These are phyloP conservation scores for Stromatinia cepivora DNA, from an alignment of 2,329 filamentous ascomycete genomes.

Conservation along the genomic window DNA sequence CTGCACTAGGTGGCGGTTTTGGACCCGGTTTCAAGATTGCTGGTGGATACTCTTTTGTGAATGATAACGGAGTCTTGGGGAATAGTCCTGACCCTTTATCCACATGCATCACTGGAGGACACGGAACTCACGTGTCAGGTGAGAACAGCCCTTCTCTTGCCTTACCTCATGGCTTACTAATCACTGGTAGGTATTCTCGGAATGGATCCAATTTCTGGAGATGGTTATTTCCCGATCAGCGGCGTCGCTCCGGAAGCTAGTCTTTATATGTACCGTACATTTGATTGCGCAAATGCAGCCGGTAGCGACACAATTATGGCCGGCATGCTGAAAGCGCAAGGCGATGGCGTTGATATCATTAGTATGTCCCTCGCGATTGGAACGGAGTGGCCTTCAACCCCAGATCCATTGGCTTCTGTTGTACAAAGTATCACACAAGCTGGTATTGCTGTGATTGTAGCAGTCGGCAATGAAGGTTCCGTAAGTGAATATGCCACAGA, in stretches of 20 bases:
- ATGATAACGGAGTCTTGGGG: slow-evolving; percentile 44
- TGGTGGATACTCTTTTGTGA: slow-evolving; percentile 58
- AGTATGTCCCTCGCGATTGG: slow-evolving; percentile 34
- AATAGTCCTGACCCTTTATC: slow-evolving; percentile 29
- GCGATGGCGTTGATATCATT: slow-evolving; percentile 33
- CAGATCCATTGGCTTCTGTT: slow-evolving; percentile 25
- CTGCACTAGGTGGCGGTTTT: slow-evolving; percentile 64
- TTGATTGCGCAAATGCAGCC: slow-evolving; percentile 29
- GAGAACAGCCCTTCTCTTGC: background rate
- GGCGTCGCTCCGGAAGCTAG: slow-evolving; percentile 34
- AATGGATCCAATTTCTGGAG: slow-evolving; percentile 26
- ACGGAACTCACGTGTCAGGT: slow-evolving; percentile 35
- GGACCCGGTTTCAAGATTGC: slow-evolving; percentile 58
- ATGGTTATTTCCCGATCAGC: slow-evolving; percentile 26
- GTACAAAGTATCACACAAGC: slow-evolving; percentile 22
- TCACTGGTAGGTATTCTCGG: slow-evolving; percentile 29
- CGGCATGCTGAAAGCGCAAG: slow-evolving; percentile 31
- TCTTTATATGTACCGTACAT: slow-evolving; percentile 33
- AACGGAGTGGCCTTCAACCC: slow-evolving; percentile 9
- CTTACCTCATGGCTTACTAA: background rate
- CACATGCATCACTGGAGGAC: slow-evolving; percentile 31
- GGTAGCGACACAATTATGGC: slow-evolving; percentile 31
- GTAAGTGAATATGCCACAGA: slow-evolving; percentile 18
- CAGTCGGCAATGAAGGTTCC: slow-evolving; percentile 28
- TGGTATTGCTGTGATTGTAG: slow-evolving; percentile 26